phyloP scores from a whole-genome alignment of 169 alveolate genomes.

The Cyclospora cayetanensis region DNA sequence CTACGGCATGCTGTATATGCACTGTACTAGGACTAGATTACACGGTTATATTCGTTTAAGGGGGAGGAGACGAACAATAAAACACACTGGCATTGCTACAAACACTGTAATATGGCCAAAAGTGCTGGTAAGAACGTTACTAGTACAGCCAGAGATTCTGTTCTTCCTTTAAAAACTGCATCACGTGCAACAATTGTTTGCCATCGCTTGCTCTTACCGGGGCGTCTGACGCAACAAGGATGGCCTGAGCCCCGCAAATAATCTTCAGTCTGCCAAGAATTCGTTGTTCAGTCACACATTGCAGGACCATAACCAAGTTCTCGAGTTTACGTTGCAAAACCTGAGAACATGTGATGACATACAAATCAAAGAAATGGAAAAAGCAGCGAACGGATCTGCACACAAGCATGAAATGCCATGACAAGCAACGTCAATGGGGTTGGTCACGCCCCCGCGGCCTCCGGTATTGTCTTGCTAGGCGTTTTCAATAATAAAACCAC shows the following conservation, averaged over 20 bases:
- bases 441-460: too few relatives aligned
- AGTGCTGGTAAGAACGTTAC: not conserved
- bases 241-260: constrained; percentile 6
- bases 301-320: constrained; percentile 43
- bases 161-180: not conserved
- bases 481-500: too few relatives aligned
- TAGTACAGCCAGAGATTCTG: not conserved
- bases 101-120: not conserved
- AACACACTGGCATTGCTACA: not conserved
- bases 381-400: too few relatives aligned
- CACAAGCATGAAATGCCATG: too few relatives aligned
- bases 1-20: too few relatives aligned
- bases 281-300: constrained; percentile 25
- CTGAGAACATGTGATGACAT: not conserved
- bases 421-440: too few relatives aligned
- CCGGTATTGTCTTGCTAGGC: too few relatives aligned
- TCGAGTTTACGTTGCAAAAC: constrained; percentile 52
- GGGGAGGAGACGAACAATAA: not conserved
- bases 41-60: not conserved
- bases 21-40: not conserved
- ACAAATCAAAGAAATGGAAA: too few relatives aligned
- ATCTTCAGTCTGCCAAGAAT: constrained; percentile 34
- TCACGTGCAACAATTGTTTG: not conserved
- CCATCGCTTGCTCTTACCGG: not conserved
- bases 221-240: constrained; percentile 25